Evolutionary conservation across 495 filamentous ascomycete genomes (phyloP).

Genomic region (Neohortaea acidophila): DNA sequence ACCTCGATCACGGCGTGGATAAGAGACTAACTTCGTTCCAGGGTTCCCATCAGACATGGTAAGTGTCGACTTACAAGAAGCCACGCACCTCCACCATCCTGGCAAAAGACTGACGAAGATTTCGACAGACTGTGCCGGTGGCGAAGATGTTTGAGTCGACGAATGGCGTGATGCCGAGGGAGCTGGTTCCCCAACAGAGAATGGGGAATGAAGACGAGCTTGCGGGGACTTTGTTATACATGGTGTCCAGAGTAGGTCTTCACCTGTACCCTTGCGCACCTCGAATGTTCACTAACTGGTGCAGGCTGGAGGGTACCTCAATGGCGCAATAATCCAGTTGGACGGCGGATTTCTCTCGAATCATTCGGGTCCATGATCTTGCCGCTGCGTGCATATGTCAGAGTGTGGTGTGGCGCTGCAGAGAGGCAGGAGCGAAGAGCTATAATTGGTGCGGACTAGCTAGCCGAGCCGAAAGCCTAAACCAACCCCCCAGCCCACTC

Average conservation of each 20-base stretch:
- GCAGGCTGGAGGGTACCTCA: slow-evolving; percentile 23
- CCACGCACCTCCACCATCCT: no score
- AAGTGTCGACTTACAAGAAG: no score
- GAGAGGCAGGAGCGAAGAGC: no score
- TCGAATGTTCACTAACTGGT: background rate
- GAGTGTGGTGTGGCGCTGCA: no score
- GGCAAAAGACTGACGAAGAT: no score
- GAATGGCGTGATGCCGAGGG: slow-evolving; percentile 12
- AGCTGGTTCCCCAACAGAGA: slow-evolving; percentile 17
- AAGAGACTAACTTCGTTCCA: background rate
- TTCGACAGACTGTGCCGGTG: slow-evolving; percentile 13
- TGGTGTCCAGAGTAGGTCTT: slow-evolving; percentile 13
- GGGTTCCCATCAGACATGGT: slow-evolving; percentile 25
- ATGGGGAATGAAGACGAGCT: slow-evolving; percentile 24
- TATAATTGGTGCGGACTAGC: no score
- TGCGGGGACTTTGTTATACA: slow-evolving; percentile 25
- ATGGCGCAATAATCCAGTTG: slow-evolving; percentile 24
- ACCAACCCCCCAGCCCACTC: no score
- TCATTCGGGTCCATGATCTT: slow-evolving; percentile 17
- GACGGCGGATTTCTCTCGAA: slow-evolving; percentile 26
- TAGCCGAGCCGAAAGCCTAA: no score
- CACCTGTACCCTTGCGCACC: no score
- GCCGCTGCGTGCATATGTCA: no score
- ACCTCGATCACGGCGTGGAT: background rate
- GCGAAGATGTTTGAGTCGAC: slow-evolving; percentile 10